These are phyloP conservation scores for Spiraea crenata DNA, from an alignment of 331 rosid species.

Conservation along the genomic window DNA sequence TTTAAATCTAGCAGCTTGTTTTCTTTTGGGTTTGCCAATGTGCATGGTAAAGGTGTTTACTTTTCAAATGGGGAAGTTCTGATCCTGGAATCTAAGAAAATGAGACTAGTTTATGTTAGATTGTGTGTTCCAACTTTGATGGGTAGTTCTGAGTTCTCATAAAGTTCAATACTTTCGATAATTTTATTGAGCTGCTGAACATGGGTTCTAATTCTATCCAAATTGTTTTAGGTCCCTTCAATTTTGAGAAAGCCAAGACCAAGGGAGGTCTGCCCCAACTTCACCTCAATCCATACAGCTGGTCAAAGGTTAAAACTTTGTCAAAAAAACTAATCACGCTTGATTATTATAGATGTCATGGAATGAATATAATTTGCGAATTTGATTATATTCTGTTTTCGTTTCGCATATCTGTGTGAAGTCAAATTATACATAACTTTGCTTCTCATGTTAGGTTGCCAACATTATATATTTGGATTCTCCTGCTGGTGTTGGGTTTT, in stretches of 20 bases:
- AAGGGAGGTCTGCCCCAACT: constrained; percentile 53
- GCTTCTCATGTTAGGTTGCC: constrained; percentile 60
- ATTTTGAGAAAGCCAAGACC: constrained; percentile 62
- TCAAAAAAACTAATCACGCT: neutral
- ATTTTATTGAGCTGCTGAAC: constrained; percentile 6
- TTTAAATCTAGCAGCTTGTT: too few relatives aligned
- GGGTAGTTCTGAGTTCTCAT: constrained; percentile 3
- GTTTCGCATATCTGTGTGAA: neutral
- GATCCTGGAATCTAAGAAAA: neutral
- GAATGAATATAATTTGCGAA: constrained; percentile 10
- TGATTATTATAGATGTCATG: neutral
- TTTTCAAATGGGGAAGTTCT: neutral
- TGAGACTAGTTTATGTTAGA: neutral
- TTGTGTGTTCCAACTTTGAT: neutral
- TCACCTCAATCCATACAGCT: constrained; percentile 87
- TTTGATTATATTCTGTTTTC: constrained; percentile 6
- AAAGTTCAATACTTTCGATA: neutral
- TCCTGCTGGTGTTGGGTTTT: constrained; percentile 94
- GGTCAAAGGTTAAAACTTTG: constrained; percentile 76
- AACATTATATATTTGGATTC: constrained; percentile 88
- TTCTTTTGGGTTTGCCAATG: neutral
- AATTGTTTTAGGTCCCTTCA: constrained; percentile 75
- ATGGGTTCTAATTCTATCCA: constrained; percentile 10
- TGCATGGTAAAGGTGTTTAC: too few relatives aligned
- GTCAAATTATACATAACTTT: constrained; percentile 12